These are phyloP conservation scores for Akanthomyces dipterigenus DNA, from an alignment of 2,329 filamentous ascomycete species.

Conservation along the genomic window DNA sequence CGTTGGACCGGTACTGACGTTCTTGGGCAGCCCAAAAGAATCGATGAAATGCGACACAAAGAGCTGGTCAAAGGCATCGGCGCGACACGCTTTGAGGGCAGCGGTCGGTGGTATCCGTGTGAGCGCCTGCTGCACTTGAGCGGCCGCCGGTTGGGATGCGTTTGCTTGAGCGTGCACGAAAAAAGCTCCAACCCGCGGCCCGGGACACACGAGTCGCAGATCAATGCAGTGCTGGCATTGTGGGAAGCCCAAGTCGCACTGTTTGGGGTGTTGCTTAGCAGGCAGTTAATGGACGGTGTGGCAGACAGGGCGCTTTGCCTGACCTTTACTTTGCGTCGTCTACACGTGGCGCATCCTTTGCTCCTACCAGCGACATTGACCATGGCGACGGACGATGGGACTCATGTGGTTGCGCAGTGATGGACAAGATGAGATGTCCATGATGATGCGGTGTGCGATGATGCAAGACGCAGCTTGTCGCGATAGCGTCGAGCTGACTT, in stretches of 20 bases:
- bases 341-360: neutral
- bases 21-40: neutral
- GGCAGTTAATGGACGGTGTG: neutral
- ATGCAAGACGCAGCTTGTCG: neutral
- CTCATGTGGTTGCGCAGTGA: neutral
- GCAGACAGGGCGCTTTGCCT: neutral
- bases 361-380: slow-evolving; percentile 3
- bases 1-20: neutral
- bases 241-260: slow-evolving; percentile 9
- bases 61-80: slow-evolving; percentile 4
- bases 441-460: neutral
- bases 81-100: neutral
- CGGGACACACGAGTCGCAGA: neutral
- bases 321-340: slow-evolving; percentile 8
- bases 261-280: neutral
- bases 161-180: slow-evolving; percentile 3
- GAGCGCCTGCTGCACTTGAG: neutral
- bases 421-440: neutral
- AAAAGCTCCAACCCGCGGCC: slow-evolving; percentile 1
- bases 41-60: slow-evolving; percentile 6
- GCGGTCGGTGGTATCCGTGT: neutral
- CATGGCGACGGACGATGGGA: slow-evolving; percentile 30
- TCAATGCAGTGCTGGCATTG: neutral
- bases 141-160: neutral
- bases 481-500: neutral